Evolutionary conservation across 2,329 filamentous ascomycete species (phyloP).

Genomic region (Trichoderma sp.): DNA sequence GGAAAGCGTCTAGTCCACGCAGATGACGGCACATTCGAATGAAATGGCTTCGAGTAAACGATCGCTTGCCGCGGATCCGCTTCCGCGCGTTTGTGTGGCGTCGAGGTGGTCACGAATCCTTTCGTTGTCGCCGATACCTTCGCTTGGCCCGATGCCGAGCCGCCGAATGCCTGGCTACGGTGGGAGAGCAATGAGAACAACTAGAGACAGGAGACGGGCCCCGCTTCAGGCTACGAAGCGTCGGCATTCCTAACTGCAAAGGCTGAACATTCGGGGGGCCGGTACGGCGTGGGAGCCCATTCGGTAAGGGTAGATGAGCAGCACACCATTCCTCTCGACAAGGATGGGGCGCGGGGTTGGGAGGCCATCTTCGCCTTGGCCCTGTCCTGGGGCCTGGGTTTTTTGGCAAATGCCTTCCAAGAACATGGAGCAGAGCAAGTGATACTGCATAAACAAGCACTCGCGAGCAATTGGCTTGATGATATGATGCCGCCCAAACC

Average conservation of each 20-base stretch:
- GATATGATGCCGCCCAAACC: background rate
- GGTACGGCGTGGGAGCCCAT: background rate
- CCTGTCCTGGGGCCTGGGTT: background rate
- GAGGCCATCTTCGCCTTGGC: background rate
- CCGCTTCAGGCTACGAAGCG: background rate
- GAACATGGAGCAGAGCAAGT: background rate
- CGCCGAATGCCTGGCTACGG: background rate
- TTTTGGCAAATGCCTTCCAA: background rate
- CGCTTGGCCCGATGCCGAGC: background rate
- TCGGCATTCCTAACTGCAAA: background rate
- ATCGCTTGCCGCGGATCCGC: slow-evolving; percentile 23
- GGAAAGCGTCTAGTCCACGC: background rate
- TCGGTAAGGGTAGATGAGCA: background rate
- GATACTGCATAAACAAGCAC: background rate
- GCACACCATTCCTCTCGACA: background rate
- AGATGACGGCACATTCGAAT: background rate
- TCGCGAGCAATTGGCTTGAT: background rate
- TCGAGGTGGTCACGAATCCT: background rate
- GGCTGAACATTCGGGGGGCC: background rate
- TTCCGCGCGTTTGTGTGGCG: slow-evolving; percentile 18
- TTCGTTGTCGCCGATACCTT: background rate
- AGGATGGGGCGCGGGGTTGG: background rate
- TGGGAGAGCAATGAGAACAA: background rate
- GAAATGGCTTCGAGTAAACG: background rate
- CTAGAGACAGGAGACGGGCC: background rate